These are phyloP conservation scores for Alternaria gaisen DNA, from an alignment of 2,329 filamentous ascomycete genomes.

Conservation along the genomic window DNA sequence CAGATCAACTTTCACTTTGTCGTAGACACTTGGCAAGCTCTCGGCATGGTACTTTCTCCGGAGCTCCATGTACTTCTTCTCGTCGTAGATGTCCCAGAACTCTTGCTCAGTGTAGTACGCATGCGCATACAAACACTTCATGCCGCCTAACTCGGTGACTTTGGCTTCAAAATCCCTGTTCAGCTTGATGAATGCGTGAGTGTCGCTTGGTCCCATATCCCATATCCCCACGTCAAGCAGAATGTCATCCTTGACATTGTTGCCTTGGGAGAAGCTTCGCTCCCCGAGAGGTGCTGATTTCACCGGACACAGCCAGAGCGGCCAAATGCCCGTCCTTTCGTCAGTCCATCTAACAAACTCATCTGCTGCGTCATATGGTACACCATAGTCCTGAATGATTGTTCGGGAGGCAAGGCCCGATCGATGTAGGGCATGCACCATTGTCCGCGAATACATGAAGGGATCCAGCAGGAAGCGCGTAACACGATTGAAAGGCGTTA, in stretches of 20 bases:
- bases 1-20: slow-evolving; percentile 66
- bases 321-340: slow-evolving; percentile 60
- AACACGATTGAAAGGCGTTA: slow-evolving; percentile 66
- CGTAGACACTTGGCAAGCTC: slow-evolving; percentile 72
- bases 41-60: slow-evolving; percentile 70
- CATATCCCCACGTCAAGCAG: slow-evolving; percentile 69
- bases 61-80: slow-evolving; percentile 68
- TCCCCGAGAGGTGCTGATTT: slow-evolving; percentile 38
- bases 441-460: slow-evolving; percentile 68
- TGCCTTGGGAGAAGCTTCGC: slow-evolving; percentile 43
- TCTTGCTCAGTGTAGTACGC: slow-evolving; percentile 79
- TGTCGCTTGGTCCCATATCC: slow-evolving; percentile 73
- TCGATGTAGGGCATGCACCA: slow-evolving; percentile 70
- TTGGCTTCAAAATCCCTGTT: slow-evolving; percentile 78
- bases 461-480: slow-evolving; percentile 68
- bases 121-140: slow-evolving; percentile 90
- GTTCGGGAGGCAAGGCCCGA: slow-evolving; percentile 65
- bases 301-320: slow-evolving; percentile 67
- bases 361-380: slow-evolving; percentile 63
- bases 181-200: slow-evolving; percentile 68
- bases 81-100: slow-evolving; percentile 73
- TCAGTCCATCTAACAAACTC: slow-evolving; percentile 64
- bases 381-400: slow-evolving; percentile 69
- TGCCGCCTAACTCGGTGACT: slow-evolving; percentile 73
- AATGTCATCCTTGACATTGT: slow-evolving; percentile 39